Conservation (phyloP, 176 grass and related monocot genomes). For the Alloteropsis semialata region DNA sequence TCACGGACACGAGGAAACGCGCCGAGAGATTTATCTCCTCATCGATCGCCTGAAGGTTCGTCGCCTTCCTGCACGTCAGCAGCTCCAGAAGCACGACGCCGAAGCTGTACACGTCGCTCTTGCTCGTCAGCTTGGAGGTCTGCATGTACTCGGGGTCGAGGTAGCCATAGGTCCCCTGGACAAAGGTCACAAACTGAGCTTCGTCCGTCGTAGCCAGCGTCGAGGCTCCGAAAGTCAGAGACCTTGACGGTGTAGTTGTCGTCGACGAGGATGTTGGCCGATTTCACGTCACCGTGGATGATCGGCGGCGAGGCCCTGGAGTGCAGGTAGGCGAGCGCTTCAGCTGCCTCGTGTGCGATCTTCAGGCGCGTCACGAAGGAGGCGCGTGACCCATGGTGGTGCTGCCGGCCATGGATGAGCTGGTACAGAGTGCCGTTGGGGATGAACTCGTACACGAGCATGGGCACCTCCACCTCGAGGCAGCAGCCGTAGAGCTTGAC, state of each 20-base stretch:
- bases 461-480: neutral
- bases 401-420: neutral
- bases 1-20: neutral
- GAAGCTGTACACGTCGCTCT: conserved; percentile 46
- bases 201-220: conserved; percentile 40
- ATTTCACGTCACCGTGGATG: conserved; percentile 63
- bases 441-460: neutral
- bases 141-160: conserved; percentile 62
- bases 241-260: conserved; percentile 49
- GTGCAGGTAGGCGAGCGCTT: conserved; percentile 68
- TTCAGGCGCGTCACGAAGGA: conserved; percentile 40
- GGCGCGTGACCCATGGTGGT: neutral
- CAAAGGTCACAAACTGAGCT: conserved; percentile 53
- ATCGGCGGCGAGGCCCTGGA: conserved; percentile 60
- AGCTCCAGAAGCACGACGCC: conserved; percentile 57
- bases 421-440: neutral
- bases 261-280: conserved; percentile 57
- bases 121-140: conserved; percentile 37
- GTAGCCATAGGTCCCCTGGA: conserved; percentile 64
- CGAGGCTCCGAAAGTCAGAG: conserved; percentile 61
- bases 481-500: neutral
- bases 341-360: conserved; percentile 50
- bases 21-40: neutral
- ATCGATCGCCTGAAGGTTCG: conserved; percentile 19
- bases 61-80: conserved; percentile 50